Percentiles rank a stretch among this genome's conserved stretches.
These are phyloP conservation scores for Laburnicola sp. DNA, from an alignment of 2,329 filamentous ascomycete species.

Conservation along the genomic window DNA sequence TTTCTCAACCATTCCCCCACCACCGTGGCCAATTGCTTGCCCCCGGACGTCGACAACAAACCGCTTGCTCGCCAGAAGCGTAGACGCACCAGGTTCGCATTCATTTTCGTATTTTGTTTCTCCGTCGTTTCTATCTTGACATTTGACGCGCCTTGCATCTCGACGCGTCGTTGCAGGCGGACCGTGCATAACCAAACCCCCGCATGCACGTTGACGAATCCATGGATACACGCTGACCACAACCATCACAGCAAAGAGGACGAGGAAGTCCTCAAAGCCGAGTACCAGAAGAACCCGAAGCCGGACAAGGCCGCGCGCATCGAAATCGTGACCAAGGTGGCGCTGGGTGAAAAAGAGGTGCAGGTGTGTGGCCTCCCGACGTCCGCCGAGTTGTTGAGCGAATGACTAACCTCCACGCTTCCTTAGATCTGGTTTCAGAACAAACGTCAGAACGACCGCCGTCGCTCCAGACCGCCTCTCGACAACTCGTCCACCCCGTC, in stretches of 20 bases:
- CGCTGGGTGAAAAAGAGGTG: conserved; percentile 91
- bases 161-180: conserved; percentile 28
- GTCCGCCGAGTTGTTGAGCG: conserved; percentile 26
- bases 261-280: conserved; percentile 82
- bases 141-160: conserved; percentile 18
- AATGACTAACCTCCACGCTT: conserved; percentile 30
- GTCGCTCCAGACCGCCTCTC: conserved; percentile 84
- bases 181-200: conserved; percentile 11
- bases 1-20: conserved; percentile 64
- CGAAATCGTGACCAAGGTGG: conserved; percentile 80
- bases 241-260: conserved; percentile 62
- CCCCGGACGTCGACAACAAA: conserved; percentile 63
- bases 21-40: conserved; percentile 59
- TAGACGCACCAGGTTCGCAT: conserved; percentile 61
- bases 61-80: conserved; percentile 63
- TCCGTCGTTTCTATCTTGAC: conserved; percentile 20
- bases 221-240: conserved; percentile 28
- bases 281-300: conserved; percentile 83
- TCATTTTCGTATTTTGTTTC: conserved; percentile 15
- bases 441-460: conserved; percentile 85
- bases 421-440: conserved; percentile 96
- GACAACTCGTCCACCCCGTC: conserved; percentile 38
- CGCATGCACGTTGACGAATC: conserved; percentile 1
- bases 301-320: conserved; percentile 87
- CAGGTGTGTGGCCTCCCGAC: conserved; percentile 66